Evolutionary conservation across 2,329 filamentous ascomycete genomes (phyloP), one percentile per base, ranked within the genome.

Genomic region (Colletotrichum musicola): DNA sequence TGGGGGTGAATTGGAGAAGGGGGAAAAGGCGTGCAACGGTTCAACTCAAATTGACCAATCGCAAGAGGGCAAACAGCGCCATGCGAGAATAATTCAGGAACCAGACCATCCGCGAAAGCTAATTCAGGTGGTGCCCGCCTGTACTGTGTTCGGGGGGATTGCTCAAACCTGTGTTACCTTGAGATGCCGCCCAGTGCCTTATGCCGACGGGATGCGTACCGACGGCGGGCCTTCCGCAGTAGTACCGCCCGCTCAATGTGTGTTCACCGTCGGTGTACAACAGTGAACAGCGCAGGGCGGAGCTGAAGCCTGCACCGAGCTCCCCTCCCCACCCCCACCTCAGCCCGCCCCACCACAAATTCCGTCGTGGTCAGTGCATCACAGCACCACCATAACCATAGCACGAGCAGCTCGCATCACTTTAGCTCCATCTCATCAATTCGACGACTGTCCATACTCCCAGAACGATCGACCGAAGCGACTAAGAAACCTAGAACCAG

Each of bases 1-100:
- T 46, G 63, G 57, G 60, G 57, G 67, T 35, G 56, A 73, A 64
- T 49, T 49, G 72, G 53, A 55, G 38, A 62, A 47, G 47, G 35
- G 4, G 35, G 66, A 51, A 65, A 58, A 40, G 59, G 14, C 13
- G 14, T n/a, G 49, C 53, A 64, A 64, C 64, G 46, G 47, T 54
- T 20, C 13, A 47, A 16, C 27, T 4, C 46, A 51, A 42, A 61
- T 56, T 68, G 65, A 4, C 65, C 65, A 68, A 68, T 68, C 42
- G 10, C 14, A 16, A 16, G 22, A 6, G 42, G 22, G n/a, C 49
- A 50, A 49, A 55, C 13, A 14, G 20, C 49, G 55, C 54, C 54
- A 40, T 54, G 18, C 7, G 13, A 65, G 55, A 61, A 58, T 35
- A 51, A 49, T 51, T 14, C 65, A 68, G 65, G 65, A 68, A 68